phyloP scores from a whole-genome alignment of 2,329 filamentous ascomycete genomes.

The Cladophialophora exuberans region DNA sequence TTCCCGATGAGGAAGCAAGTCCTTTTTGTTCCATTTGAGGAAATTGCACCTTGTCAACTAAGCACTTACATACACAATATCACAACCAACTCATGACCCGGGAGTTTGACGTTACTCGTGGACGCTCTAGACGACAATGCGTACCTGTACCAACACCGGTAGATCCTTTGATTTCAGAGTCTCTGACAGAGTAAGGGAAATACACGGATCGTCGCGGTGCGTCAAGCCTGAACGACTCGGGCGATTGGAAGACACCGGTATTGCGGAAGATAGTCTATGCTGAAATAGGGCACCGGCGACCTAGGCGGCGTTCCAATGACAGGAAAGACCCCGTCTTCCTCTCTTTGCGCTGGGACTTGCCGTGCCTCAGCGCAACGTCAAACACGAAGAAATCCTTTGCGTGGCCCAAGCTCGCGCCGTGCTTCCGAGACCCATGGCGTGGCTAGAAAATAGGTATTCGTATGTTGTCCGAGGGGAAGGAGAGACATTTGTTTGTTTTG shows the following conservation, averaged over 20 bases:
- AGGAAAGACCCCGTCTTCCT: too few species aligned
- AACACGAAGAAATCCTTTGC: not conserved
- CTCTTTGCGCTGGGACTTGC: not conserved
- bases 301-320: not conserved
- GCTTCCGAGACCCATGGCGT: not conserved
- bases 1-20: not conserved
- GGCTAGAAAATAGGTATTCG: not conserved
- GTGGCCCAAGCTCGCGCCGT: not conserved
- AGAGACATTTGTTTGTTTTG: not conserved
- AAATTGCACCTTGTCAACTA: not conserved
- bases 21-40: not conserved
- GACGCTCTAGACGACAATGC: not conserved
- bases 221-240: not conserved
- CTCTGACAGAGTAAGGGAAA: too few species aligned
- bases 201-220: too few species aligned
- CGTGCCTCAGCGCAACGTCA: not conserved
- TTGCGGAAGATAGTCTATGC: not conserved
- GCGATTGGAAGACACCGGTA: not conserved
- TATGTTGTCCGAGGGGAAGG: not conserved
- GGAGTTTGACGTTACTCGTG: not conserved
- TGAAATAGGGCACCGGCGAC: conserved; percentile 1
- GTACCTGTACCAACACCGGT: too few species aligned
- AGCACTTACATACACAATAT: not conserved
- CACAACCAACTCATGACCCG: too few species aligned
- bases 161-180: too few species aligned